phyloP scores from a whole-genome alignment of 2,329 filamentous ascomycete genomes.

The Ploettnerulaceae sp. region DNA sequence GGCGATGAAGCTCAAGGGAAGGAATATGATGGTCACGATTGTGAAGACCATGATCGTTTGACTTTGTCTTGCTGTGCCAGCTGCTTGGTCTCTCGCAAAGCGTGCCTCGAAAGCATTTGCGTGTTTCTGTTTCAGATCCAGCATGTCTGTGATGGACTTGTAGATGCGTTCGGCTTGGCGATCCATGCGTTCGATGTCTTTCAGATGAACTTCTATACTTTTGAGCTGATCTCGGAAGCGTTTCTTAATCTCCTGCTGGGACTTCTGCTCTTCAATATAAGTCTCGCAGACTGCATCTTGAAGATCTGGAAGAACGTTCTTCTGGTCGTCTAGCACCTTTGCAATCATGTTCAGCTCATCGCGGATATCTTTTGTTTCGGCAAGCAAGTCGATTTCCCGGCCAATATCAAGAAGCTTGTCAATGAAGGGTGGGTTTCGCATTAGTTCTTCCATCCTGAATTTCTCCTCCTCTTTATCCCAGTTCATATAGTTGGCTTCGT shows the following conservation, averaged over 20 bases:
- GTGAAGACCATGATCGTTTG: slow-evolving; percentile 34
- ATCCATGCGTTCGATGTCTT: slow-evolving; percentile 61
- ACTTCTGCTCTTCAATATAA: slow-evolving; percentile 20
- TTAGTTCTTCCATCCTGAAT: slow-evolving; percentile 20
- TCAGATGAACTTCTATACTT: slow-evolving; percentile 21
- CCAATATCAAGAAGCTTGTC: slow-evolving; percentile 39
- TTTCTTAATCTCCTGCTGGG: slow-evolving; percentile 25
- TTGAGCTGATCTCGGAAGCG: slow-evolving; percentile 23
- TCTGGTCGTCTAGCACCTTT: slow-evolving; percentile 36
- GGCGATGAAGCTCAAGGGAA: slow-evolving; percentile 30
- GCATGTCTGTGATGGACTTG: slow-evolving; percentile 61
- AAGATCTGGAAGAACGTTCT: slow-evolving; percentile 22
- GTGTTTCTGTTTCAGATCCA: slow-evolving; percentile 37
- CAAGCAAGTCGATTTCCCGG: slow-evolving; percentile 39
- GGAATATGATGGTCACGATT: slow-evolving; percentile 33
- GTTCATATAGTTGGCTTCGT: slow-evolving; percentile 5
- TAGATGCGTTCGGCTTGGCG: slow-evolving; percentile 74
- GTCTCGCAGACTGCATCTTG: slow-evolving; percentile 26
- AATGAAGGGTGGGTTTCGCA: slow-evolving; percentile 21
- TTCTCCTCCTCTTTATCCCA: slow-evolving; percentile 33
- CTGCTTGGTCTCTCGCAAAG: slow-evolving; percentile 29
- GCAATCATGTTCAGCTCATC: slow-evolving; percentile 46
- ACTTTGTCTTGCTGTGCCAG: slow-evolving; percentile 27
- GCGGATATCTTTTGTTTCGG: slow-evolving; percentile 43
- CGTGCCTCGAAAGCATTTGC: slow-evolving; percentile 31